Evolutionary conservation across 2,329 filamentous ascomycete genomes (phyloP), one percentile per base, ranked within the genome.

Genomic region (Ceratocystis variospora): DNA sequence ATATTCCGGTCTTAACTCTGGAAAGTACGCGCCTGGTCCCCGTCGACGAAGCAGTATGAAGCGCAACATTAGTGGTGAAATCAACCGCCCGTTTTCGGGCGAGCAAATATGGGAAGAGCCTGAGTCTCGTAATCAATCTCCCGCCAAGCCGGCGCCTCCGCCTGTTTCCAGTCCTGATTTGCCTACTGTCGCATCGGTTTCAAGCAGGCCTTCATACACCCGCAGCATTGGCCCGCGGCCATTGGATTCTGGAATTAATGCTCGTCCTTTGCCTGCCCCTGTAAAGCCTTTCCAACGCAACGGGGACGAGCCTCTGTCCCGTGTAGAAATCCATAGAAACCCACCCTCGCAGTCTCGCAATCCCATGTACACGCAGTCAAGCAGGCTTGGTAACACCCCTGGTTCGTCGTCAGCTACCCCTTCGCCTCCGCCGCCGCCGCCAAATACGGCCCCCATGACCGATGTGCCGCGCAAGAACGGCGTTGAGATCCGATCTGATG

Each of bases 71-170:
- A 90, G 87, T 72, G 87, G 86, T 22, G 85, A 88, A 72, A 76
- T 86, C 67, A 78, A 82, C 70, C 83, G 80, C 65, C 82, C 85
- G 1, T 91, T 90, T 73, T 87, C 86, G 1, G 84, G 86, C 44
- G 87, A 91, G 73, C 86, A 89, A 72, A 92, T 96, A 68, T 96
- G 90, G 80, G 92, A 96, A 74, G 93, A 96, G 73, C 88, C 90
- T 0, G 84, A 88, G 71, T 79, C 73, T 55, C 62, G 64, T 15
- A 64, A 50, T 17, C 62, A 66, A 10, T 12, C 63, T 72, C 22
- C 74, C 70, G 61, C 62, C 19, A 66, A 66, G n/a, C 48, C 67
- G 25, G 25, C 64, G 3, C 44, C 63, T 1, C 37, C 25, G 6
- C 33, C 61, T 45, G 12, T 45, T 31, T 45, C 64, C 22, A 22